Percentiles rank a stretch among this genome's conserved stretches.
These are phyloP conservation scores for Daedaleopsis sinensis DNA, from an alignment of 768 basidiomycete species.

Conservation along the genomic window DNA sequence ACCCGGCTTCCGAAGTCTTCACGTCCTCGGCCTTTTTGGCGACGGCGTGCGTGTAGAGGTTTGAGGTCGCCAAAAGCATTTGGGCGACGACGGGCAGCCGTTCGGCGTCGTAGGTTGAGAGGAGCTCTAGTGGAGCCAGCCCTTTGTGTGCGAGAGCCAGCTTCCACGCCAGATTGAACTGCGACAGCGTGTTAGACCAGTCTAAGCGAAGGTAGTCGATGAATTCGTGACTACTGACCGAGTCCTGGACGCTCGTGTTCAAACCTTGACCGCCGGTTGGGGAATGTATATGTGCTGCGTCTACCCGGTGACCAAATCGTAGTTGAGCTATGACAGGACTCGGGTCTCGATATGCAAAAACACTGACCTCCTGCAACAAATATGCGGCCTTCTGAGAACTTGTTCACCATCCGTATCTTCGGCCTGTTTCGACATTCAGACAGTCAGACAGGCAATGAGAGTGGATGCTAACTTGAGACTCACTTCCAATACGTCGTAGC, in stretches of 20 bases:
- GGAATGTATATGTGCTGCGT: slow-evolving; percentile 52
- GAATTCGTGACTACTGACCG: slow-evolving; percentile 16
- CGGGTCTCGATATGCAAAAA: neutral
- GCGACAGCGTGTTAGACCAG: neutral
- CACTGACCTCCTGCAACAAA: slow-evolving; percentile 48
- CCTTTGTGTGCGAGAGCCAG: slow-evolving; percentile 33
- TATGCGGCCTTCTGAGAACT: slow-evolving; percentile 44
- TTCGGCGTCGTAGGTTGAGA: slow-evolving; percentile 32
- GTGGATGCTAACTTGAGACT: slow-evolving; percentile 22
- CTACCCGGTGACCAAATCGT: slow-evolving; percentile 30
- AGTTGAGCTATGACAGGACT: neutral
- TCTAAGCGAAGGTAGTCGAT: too few relatives aligned
- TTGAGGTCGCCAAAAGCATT: slow-evolving; percentile 30
- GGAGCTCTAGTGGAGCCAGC: slow-evolving; percentile 27
- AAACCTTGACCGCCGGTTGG: slow-evolving; percentile 45
- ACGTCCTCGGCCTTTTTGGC: neutral
- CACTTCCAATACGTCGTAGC: slow-evolving; percentile 30
- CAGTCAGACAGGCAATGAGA: neutral
- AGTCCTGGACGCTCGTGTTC: slow-evolving; percentile 34
- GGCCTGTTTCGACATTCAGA: slow-evolving; percentile 32
- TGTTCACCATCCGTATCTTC: slow-evolving; percentile 51
- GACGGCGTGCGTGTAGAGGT: slow-evolving; percentile 13
- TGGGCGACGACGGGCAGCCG: slow-evolving; percentile 33
- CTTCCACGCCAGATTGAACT: slow-evolving; percentile 37
- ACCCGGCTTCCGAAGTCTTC: neutral